A percentile compares a stretch with the other conserved stretches of the same genome.
Conservation (phyloP, 805 yeast species). For the Candida schatavii region DNA sequence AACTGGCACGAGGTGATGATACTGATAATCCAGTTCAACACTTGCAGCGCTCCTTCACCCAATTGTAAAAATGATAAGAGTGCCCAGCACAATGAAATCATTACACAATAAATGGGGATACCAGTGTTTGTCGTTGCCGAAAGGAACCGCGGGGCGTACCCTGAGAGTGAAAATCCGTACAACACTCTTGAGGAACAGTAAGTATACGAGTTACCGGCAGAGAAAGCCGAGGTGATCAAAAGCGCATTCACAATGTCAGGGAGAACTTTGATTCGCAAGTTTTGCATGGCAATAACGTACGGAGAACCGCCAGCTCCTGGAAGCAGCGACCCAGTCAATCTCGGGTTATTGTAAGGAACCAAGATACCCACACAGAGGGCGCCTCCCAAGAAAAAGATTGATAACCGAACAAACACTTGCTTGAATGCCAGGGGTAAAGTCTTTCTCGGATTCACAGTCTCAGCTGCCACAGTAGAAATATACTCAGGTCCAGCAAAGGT, state of each 20-base stretch:
- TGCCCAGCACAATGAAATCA: constrained; percentile 50
- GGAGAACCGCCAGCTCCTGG: constrained; percentile 67
- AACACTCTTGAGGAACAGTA: constrained; percentile 47
- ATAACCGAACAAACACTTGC: constrained; percentile 67
- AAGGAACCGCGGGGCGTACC: constrained; percentile 45
- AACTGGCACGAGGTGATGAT: constrained; percentile 31
- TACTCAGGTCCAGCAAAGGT: constrained; percentile 88
- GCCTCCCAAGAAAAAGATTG: constrained; percentile 68
- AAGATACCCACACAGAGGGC: constrained; percentile 77
- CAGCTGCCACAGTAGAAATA: constrained; percentile 82
- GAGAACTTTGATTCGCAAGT: constrained; percentile 40
- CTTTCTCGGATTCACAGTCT: constrained; percentile 66
- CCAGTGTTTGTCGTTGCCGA: constrained; percentile 45
- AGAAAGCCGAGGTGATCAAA: constrained; percentile 42
- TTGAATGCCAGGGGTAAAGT: constrained; percentile 77
- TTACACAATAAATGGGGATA: constrained; percentile 45
- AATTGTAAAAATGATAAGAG: constrained; percentile 62
- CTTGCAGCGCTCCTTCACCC: constrained; percentile 28
- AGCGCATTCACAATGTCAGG: constrained; percentile 46
- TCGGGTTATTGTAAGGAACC: constrained; percentile 66
- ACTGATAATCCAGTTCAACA: constrained; percentile 34
- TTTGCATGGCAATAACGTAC: constrained; percentile 48
- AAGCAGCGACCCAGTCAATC: constrained; percentile 45
- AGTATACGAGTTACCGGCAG: constrained; percentile 49
- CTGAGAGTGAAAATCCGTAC: constrained; percentile 46